Evolutionary conservation across 805 yeast genomes (phyloP).

Genomic region (Torulaspora maleeae): DNA sequence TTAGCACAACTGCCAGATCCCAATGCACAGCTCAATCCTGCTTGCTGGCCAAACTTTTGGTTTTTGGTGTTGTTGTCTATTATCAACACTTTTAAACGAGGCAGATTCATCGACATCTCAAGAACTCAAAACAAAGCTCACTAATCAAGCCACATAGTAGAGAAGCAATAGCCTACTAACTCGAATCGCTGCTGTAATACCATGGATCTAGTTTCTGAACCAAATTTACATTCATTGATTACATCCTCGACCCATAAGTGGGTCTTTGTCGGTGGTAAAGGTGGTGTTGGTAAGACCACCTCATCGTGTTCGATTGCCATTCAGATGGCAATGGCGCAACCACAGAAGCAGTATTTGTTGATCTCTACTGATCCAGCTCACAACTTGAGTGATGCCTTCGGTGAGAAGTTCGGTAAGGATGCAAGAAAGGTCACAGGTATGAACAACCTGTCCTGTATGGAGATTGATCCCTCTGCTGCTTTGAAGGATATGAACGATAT

Average conservation of each 20-base stretch:
- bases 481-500: constrained; percentile 75
- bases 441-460: constrained; percentile 91
- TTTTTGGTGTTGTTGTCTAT: not conserved
- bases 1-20: not conserved
- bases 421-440: constrained; percentile 91
- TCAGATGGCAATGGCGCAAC: constrained; percentile 82
- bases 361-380: constrained; percentile 99
- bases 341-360: constrained; percentile 71
- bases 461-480: constrained; percentile 93
- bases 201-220: constrained; percentile 61
- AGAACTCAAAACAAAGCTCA: not conserved
- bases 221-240: constrained; percentile 63
- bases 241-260: constrained; percentile 74
- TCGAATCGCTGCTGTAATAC: not conserved
- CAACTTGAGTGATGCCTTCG: constrained; percentile 94
- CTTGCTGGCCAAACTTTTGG: not conserved
- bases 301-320: constrained; percentile 93
- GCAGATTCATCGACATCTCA: too few species aligned
- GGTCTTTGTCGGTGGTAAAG: constrained; percentile 99
- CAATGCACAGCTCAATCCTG: not conserved
- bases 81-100: not conserved
- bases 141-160: not conserved
- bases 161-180: too few species aligned
- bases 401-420: constrained; percentile 96
- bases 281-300: constrained; percentile 99